phyloP scores from a whole-genome alignment of 2,329 filamentous ascomycete species.

The Calonectria pauciramosa region DNA sequence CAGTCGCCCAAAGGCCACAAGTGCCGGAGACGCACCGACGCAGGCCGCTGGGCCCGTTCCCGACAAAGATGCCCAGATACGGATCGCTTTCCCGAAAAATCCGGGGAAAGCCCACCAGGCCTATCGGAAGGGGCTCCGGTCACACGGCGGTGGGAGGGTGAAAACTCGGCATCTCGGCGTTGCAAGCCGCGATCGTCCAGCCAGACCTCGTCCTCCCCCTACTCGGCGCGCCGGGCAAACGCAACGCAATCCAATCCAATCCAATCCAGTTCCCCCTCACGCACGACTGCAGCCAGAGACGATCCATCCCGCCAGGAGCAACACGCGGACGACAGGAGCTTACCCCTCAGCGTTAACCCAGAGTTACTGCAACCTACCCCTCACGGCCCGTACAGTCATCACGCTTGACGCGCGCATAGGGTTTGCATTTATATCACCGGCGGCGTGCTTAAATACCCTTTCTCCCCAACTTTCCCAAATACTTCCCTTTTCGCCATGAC shows the following conservation, averaged over 20 bases:
- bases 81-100: conserved; percentile 25
- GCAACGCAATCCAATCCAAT: conserved; percentile 12
- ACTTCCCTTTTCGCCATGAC: conserved; percentile 14
- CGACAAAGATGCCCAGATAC: conserved; percentile 15
- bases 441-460: conserved; percentile 11
- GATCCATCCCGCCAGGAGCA: conserved; percentile 12
- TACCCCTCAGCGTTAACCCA: conserved; percentile 14
- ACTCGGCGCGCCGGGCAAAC: neutral
- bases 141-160: conserved; percentile 28
- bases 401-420: neutral
- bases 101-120: conserved; percentile 15
- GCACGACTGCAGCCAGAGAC: neutral
- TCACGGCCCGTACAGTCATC: conserved; percentile 5
- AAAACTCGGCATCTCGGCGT: conserved; percentile 47
- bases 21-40: neutral
- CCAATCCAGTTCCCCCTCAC: neutral
- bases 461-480: conserved; percentile 9
- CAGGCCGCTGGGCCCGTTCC: neutral
- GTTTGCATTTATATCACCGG: conserved; percentile 10
- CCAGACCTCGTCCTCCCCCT: neutral
- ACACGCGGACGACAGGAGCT: neutral
- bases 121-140: neutral
- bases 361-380: conserved; percentile 27
- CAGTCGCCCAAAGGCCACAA: neutral
- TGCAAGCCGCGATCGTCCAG: neutral